Evolutionary conservation across 495 filamentous ascomycete species (phyloP), one percentile per base, ranked within the genome.

Genomic region (Astrothelium macrocarpum): DNA sequence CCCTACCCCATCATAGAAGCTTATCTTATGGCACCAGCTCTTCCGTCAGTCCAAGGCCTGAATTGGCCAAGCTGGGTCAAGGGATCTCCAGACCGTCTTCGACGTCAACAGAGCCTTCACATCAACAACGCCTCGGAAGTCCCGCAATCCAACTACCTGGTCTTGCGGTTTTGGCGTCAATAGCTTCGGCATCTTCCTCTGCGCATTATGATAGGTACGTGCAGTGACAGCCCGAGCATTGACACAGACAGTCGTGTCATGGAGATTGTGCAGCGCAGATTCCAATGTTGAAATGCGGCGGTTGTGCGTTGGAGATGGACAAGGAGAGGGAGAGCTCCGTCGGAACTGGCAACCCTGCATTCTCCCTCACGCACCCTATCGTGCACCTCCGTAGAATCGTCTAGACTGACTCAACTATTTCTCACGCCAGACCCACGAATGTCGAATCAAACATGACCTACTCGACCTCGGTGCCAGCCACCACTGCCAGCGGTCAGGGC

Each of bases 71-170:
- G 32, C 25, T 63, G 1, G 62, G 62, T 18, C 62, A 58, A 18
- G 43, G 29, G 18, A 63, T 63, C 31, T 63, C 62, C 5, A 58
- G 43, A 25, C 62, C 49, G 29, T 56, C 62, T n/a, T 63, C 62
- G 29, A 56, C 49, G 32, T 32, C 49, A 25, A 56, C 49, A 20
- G 49, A 56, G 2, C n/a, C 28, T 53, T 59, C 62, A 36, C 46
- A 34, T 46, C 62, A 42, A 5, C 45, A 53, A 63, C 32, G 29
- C 7, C 2, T 20, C 11, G 53, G 62, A n/a, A 63, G 53, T 28
- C 26, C 45, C 5, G 23, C 31, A 26, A 14, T 58, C 16, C 43
- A 58, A n/a, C 28, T 63, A n/a, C 62, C 62, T 20, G 62, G 62
- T 28, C 62, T 63, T 18, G 26, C 62, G 9, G 62, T 46, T 2